These are phyloP conservation scores for Polyplosphaeria fusca DNA, from an alignment of 495 filamentous ascomycete genomes.

Conservation along the genomic window DNA sequence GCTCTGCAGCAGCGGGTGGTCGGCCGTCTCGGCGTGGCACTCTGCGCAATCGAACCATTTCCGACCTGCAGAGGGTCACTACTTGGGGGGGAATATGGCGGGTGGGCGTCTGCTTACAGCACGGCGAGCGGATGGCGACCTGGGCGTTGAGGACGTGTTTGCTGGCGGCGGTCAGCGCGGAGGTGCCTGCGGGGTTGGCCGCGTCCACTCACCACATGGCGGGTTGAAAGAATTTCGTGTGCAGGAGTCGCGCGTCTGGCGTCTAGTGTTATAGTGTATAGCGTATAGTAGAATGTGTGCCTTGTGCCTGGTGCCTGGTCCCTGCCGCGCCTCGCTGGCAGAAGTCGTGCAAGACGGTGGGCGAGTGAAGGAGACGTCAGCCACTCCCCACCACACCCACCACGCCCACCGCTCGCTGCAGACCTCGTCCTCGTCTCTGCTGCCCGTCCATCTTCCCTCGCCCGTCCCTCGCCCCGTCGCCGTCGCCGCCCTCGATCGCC, in stretches of 20 bases:
- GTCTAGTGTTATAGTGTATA: too few relatives aligned
- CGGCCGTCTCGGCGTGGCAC: slow-evolving; percentile 77
- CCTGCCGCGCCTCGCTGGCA: too few relatives aligned
- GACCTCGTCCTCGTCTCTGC: neutral
- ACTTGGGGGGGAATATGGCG: neutral
- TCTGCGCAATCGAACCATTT: slow-evolving; percentile 99
- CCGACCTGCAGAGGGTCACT: slow-evolving; percentile 53
- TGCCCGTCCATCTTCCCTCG: neutral
- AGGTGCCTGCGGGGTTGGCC: slow-evolving; percentile 21
- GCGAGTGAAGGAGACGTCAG: slow-evolving; percentile 9
- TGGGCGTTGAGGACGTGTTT: slow-evolving; percentile 99
- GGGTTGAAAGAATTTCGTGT: neutral
- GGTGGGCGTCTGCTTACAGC: slow-evolving; percentile 60
- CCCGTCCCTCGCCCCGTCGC: neutral
- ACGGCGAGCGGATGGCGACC: slow-evolving; percentile 90
- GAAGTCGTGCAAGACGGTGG: too few relatives aligned
- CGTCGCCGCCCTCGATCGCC: neutral
- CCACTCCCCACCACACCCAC: neutral
- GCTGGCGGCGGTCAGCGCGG: slow-evolving; percentile 42
- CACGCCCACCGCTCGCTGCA: neutral
- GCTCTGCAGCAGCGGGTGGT: slow-evolving; percentile 69
- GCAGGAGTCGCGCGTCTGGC: neutral
- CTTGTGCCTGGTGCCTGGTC: too few relatives aligned
- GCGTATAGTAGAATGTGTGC: too few relatives aligned
- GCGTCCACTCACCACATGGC: slow-evolving; percentile 27